Evolutionary conservation across 1,139 yeast species (phyloP), one percentile per base, ranked within the genome.

Genomic region (Hanseniaspora uvarum): DNA sequence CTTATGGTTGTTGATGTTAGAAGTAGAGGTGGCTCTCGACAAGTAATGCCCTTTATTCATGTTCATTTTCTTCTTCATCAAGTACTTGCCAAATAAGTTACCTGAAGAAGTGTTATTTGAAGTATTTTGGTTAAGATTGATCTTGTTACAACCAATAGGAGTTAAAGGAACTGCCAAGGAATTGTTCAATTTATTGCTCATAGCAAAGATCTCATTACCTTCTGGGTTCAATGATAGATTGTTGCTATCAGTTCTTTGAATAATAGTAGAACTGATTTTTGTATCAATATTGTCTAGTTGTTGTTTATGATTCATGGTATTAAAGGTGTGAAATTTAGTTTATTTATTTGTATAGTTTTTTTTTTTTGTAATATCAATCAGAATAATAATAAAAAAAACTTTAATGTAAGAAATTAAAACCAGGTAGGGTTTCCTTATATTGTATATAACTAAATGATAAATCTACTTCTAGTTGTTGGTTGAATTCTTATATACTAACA

Each of bases 121-220:
- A 2, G 39, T 10, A 21, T 24, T 41, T 14, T 43, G 40, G 28
- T 31, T 7, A 18, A 39, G 24, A 19, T 23, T 28, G 24, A 30
- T 21, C 38, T 50, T 50, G 48, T 50, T 50, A 12, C 53, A 50
- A 6, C 53, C 53, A 43, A 50, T 50, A 18, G 53, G 53, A 21
- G 53, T 50, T 30, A 50, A 31, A 18, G 53, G 53, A 21, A 19
- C 53, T 28, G 39, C 53, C 21, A 50, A 30, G 14, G 53, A 36
- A 28, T 31, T 43, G 28, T 33, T 34, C 10, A 30, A 24, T n/a
- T 34, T 48, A 19, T 28, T 49, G 30, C 30, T 41, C 36, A 31
- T 30, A 19, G 39, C 33, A 34, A 21, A 43, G 16, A 30, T 43
- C 19, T 50, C 53, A 21, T 12, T 26, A 3, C 48, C 44, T 34